Conservation (phyloP, 208 protist species). For the Blechomonas ayalai region DNA sequence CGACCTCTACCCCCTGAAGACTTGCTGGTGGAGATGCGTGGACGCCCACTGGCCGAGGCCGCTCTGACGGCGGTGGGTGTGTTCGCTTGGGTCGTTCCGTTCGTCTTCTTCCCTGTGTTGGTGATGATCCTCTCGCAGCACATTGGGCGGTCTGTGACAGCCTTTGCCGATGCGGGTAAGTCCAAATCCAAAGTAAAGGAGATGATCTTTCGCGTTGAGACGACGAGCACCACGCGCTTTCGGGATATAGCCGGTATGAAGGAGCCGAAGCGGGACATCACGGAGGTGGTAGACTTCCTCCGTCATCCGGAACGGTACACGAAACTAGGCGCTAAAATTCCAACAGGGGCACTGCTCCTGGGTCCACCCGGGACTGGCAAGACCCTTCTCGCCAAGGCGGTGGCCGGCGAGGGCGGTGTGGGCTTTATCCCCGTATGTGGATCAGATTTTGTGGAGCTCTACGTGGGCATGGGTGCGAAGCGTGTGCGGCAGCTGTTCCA, state of each 20-base stretch:
- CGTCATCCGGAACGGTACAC: slow-evolving; percentile 74
- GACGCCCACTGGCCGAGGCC: slow-evolving; percentile 44
- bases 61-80: slow-evolving; percentile 53
- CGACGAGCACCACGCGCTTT: slow-evolving; percentile 49
- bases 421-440: slow-evolving; percentile 91
- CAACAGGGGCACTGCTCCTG: slow-evolving; percentile 78
- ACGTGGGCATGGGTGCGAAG: slow-evolving; percentile 92
- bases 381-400: slow-evolving; percentile 92
- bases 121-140: slow-evolving; percentile 65
- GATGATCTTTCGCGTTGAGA: slow-evolving; percentile 64
- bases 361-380: slow-evolving; percentile 93
- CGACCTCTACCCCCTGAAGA: slow-evolving; percentile 3
- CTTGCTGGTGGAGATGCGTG: slow-evolving; percentile 33
- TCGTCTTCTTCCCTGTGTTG: slow-evolving; percentile 80
- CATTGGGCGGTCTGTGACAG: slow-evolving; percentile 47
- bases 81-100: slow-evolving; percentile 71
- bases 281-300: slow-evolving; percentile 96
- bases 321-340: slow-evolving; percentile 74
- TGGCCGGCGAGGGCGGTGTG: slow-evolving; percentile 87
- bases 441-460: slow-evolving; percentile 96
- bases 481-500: slow-evolving; percentile 94
- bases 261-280: slow-evolving; percentile 95
- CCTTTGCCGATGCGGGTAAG: slow-evolving; percentile 39
- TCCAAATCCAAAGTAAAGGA: slow-evolving; percentile 45
- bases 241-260: slow-evolving; percentile 88